These are phyloP conservation scores for Mortierella sp. DNA, from an alignment of 371 early-diverging fungal species.

Conservation along the genomic window DNA sequence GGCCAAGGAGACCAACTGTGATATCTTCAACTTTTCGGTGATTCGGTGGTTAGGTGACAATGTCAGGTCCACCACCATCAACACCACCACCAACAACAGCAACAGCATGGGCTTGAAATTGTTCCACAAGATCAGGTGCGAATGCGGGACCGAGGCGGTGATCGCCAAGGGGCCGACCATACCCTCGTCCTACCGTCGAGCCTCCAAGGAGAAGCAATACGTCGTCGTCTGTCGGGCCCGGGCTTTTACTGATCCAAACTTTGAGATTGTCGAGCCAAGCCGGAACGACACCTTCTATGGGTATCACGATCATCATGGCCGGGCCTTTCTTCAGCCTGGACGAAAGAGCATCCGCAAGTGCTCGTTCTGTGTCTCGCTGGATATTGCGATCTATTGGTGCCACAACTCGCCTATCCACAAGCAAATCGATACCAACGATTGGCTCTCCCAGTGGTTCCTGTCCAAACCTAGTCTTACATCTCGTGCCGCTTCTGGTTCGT, in stretches of 20 bases:
- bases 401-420: neutral
- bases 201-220: neutral
- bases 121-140: neutral
- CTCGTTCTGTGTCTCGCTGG: neutral
- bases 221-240: neutral
- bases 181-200: neutral
- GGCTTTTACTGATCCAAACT: neutral
- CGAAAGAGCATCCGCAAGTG: neutral
- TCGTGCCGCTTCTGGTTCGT: neutral
- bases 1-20: neutral
- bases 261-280: neutral
- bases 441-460: neutral
- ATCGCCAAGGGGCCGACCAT: neutral
- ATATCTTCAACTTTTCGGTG: neutral
- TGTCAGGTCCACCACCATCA: neutral
- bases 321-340: neutral
- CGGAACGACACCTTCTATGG: neutral
- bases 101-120: neutral
- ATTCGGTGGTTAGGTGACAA: neutral
- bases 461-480: neutral
- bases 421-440: neutral
- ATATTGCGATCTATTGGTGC: neutral
- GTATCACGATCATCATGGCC: neutral
- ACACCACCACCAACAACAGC: neutral
- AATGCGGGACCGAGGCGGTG: neutral